Conservation (phyloP, 441 rosid species). For the Corymbia calophylla region DNA sequence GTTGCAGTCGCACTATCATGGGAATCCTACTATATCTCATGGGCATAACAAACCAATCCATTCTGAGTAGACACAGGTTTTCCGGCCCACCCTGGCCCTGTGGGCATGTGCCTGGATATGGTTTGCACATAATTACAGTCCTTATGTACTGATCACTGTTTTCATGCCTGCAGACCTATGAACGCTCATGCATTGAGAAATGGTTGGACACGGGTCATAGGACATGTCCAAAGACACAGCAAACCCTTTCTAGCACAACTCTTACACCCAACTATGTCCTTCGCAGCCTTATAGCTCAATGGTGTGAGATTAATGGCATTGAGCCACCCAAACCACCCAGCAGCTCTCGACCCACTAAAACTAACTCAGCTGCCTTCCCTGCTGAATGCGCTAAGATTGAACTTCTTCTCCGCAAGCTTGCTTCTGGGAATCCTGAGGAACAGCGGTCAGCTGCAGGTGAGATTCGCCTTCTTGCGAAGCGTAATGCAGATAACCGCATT, state of each 20-base stretch:
- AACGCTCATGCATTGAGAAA: constrained; percentile 87
- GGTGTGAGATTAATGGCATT: constrained; percentile 89
- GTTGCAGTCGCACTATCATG: background rate
- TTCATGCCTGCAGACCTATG: constrained; percentile 62
- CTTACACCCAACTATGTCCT: constrained; percentile 85
- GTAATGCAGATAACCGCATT: constrained; percentile 84
- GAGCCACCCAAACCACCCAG: constrained; percentile 85
- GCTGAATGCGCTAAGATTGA: constrained; percentile 67
- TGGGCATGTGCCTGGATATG: background rate
- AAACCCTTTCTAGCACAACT: constrained; percentile 46
- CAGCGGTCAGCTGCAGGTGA: constrained; percentile 83
- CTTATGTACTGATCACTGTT: background rate
- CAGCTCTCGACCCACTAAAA: constrained; percentile 54
- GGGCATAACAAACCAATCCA: background rate
- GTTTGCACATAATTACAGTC: background rate
- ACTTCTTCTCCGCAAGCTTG: constrained; percentile 66
- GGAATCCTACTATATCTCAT: background rate
- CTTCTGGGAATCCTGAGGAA: constrained; percentile 60
- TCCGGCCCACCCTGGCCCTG: background rate
- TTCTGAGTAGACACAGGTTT: background rate
- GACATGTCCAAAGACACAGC: constrained; percentile 93
- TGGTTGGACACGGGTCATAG: constrained; percentile 82
- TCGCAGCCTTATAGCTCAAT: constrained; percentile 90
- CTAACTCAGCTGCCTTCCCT: constrained; percentile 47
- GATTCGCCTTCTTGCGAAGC: constrained; percentile 92